A percentile compares a stretch with the other conserved stretches of the same genome.
These are phyloP conservation scores for Magnaporthales sp. DNA, from an alignment of 2,329 filamentous ascomycete genomes.

Conservation along the genomic window DNA sequence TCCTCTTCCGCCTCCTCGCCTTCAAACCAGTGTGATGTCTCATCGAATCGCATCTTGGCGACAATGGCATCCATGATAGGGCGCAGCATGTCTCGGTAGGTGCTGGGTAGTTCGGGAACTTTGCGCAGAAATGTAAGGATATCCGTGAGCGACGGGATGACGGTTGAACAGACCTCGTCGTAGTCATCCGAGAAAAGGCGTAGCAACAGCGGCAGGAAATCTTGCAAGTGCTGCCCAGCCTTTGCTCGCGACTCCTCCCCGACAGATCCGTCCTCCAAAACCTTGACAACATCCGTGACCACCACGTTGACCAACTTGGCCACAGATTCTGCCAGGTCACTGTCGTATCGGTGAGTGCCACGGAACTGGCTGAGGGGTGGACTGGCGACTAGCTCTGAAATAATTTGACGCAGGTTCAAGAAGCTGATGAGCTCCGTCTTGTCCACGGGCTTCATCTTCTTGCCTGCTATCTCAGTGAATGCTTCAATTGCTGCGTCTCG, in stretches of 20 bases:
- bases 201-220: conserved; percentile 78
- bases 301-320: conserved; percentile 92
- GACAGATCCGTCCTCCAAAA: conserved; percentile 60
- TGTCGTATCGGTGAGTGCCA: conserved; percentile 82
- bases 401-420: conserved; percentile 77
- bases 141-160: conserved; percentile 89
- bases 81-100: conserved; percentile 75
- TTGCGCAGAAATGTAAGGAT: conserved; percentile 86
- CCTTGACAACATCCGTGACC: conserved; percentile 77
- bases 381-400: conserved; percentile 77
- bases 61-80: conserved; percentile 89
- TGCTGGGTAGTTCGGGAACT: conserved; percentile 59
- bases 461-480: conserved; percentile 89
- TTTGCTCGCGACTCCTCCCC: conserved; percentile 58
- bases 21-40: conserved; percentile 86
- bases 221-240: conserved; percentile 73
- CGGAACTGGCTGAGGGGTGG: conserved; percentile 71
- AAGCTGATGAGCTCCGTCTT: conserved; percentile 93
- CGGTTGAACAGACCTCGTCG: conserved; percentile 93
- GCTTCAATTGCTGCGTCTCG: conserved; percentile 89
- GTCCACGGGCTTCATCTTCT: conserved; percentile 93
- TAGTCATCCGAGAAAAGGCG: conserved; percentile 97
- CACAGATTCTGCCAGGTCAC: conserved; percentile 87
- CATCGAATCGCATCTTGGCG: conserved; percentile 94
- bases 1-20: conserved; percentile 95